Evolutionary conservation across 2,329 filamentous ascomycete species (phyloP), one percentile per base, ranked within the genome.

Genomic region (Fusarium pininemorale): DNA sequence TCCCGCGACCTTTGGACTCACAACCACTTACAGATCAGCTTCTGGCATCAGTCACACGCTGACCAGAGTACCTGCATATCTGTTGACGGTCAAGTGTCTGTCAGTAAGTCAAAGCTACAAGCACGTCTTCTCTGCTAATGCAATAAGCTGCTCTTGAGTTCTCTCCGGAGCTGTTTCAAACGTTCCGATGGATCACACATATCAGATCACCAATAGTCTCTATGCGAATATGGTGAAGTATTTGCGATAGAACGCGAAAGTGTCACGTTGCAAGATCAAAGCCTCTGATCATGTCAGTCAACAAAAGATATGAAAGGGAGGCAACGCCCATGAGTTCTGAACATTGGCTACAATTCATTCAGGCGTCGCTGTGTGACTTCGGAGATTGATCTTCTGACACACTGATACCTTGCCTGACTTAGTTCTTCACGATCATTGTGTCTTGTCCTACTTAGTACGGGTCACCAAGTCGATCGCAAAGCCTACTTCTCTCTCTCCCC

Each of bases 391-490:
- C 63, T 63, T 64, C 60, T 70, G 63, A 68, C 66, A 69, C 62
- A 56, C 62, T 53, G 50, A 65, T 69, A 66, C 62, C 59, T 57
- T 58, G 61, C 22, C 50, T 68, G 50, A 64, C 60, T 56, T 32
- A 44, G 48, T 45, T 75, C 65, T 73, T 71, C 55, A 70, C 74
- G 30, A 50, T 67, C 62, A 32, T 54, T 73, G 60, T 69, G 41
- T 65, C 51, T 63, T 69, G 72, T 77, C 51, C 62, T 62, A 74
- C 69, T 70, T 45, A 56, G 65, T 69, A 65, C 61, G 54, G 65
- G 54, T 48, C 55, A 50, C 47, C 48, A 67, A 58, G 61, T 54
- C 30, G 54, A 75, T 64, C 44, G 63, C 64, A 69, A 50, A 51
- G 28, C 61, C 63, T 69, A 47, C 42, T 59, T 54, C 50, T 58